Evolutionary conservation across 805 yeast species (phyloP), one percentile per base, ranked within the genome.

Genomic region (Dipodascus albidus): DNA sequence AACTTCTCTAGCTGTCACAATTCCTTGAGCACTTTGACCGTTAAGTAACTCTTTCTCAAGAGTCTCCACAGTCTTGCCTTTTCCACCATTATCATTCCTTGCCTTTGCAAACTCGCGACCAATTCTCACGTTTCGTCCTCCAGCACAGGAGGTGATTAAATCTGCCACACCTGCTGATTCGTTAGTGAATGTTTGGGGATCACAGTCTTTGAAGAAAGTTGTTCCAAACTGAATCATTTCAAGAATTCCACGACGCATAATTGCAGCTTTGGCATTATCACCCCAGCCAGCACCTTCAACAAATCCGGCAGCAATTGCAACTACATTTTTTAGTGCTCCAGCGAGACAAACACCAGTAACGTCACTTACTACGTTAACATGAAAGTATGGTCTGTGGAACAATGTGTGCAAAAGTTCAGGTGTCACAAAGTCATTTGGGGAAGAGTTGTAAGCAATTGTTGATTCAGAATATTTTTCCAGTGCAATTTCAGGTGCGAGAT

Each of bases 201-300:
- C 72, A 60, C 86, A 81, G 57, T 77, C 80, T 42, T 83, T 90
- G 82, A 81, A 93, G 73, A 87, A 90, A 62, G 76, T 76, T 64
- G 80, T 76, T 47, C 96, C 93, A 70, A 93, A 93, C 67, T 79
- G 79, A 68, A 90, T 85, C 65, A 86, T 87, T 74, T 93, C 99
- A 64, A 84, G 79, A 59, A 93, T 73, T 50, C 99, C 99, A 60
- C 91, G 85, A 74, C 99, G 81, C 90, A 91, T 95, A 63, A 93
- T 83, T 48, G 98, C 99, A 53, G 98, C 85, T 71, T 91, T 89
- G 60, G 99, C 98, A 68, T 93, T 93, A 71, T 89, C 96, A 70
- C 99, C 99, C 99, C 99, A 93, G 58, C 95, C 96, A 58, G 87
- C 78, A 63, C 99, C 99, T 71, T 88, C 96, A 58, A 91, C 98